A percentile compares a stretch with the other conserved stretches of the same genome.
phyloP scores from a whole-genome alignment of 306 rosid genomes.

The Malus orientalis region DNA sequence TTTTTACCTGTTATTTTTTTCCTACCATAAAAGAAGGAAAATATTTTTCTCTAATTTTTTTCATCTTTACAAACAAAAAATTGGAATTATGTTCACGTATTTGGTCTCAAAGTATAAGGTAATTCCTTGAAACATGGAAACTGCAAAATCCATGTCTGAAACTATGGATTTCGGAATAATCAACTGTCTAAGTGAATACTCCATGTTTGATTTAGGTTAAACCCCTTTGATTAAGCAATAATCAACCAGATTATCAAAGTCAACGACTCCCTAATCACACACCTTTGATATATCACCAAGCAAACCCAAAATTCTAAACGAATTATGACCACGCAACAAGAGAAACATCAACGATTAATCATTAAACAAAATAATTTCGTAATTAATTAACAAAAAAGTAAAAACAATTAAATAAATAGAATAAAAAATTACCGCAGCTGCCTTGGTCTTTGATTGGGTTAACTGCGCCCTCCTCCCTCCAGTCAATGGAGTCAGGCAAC shows the following conservation, averaged over 20 bases:
- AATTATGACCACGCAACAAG: not conserved
- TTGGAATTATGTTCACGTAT: not conserved
- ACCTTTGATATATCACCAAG: not conserved
- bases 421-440: conserved; percentile 50
- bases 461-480: conserved; percentile 90
- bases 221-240: not conserved
- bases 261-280: not conserved
- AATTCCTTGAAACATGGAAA: not conserved
- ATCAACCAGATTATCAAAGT: not conserved
- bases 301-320: not conserved
- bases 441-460: conserved; percentile 72
- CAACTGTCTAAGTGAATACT: not conserved
- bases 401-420: not conserved
- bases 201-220: not conserved
- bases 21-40: not conserved
- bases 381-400: not conserved
- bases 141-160: not conserved
- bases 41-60: not conserved
- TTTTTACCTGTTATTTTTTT: no score
- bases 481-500: conserved; percentile 68
- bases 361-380: not conserved
- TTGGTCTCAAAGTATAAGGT: not conserved
- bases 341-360: not conserved
- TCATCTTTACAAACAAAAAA: no score
- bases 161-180: not conserved